Conservation (phyloP, 371 early-diverging fungal genomes). For the Nematocida homosporus region DNA sequence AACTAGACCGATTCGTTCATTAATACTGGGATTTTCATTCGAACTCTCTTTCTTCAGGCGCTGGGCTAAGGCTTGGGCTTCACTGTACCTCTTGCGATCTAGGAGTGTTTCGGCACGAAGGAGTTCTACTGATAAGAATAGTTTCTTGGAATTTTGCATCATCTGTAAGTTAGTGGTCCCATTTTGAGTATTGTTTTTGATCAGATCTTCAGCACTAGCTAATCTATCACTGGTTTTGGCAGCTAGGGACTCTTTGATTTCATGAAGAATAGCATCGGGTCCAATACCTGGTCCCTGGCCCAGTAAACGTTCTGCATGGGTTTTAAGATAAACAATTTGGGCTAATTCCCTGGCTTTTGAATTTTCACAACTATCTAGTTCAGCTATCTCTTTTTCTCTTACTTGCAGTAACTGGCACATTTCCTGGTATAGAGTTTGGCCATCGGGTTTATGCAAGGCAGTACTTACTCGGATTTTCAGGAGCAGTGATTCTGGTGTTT, state of each 20-base stretch:
- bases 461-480: conserved; percentile 2
- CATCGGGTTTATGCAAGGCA: not conserved
- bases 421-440: not conserved
- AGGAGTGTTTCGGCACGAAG: conserved; percentile 22
- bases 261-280: conserved; percentile 7
- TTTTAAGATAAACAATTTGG: not conserved
- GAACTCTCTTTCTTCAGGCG: conserved; percentile 1
- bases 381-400: conserved; percentile 2
- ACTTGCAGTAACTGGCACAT: not conserved
- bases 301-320: conserved; percentile 23
- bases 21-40: not conserved
- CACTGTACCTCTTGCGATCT: conserved; percentile 31
- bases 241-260: conserved; percentile 13
- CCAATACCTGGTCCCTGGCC: conserved; percentile 14
- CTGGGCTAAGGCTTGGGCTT: conserved; percentile 1
- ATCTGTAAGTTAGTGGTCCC: not conserved
- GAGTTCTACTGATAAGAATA: conserved; percentile 20
- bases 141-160: conserved; percentile 3
- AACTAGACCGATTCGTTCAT: conserved; percentile 17
- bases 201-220: conserved; percentile 12
- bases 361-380: not conserved
- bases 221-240: conserved; percentile 6
- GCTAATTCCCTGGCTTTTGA: not conserved
- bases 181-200: conserved; percentile 9
- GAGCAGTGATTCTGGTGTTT: not conserved